These are phyloP conservation scores for Limonium bicolor DNA, from an alignment of 148 eudicot species.

Conservation along the genomic window DNA sequence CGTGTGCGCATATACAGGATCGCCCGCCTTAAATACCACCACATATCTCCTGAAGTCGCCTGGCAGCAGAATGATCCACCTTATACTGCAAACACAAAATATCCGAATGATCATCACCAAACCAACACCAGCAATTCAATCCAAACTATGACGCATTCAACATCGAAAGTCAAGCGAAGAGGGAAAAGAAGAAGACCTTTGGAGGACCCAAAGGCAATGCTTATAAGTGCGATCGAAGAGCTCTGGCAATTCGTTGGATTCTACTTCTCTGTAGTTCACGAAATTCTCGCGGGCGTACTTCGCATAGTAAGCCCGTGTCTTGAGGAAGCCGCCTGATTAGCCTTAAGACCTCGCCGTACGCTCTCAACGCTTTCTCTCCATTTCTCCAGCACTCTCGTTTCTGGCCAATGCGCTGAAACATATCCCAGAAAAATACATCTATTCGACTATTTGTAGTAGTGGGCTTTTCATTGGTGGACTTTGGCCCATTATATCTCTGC, in stretches of 20 bases:
- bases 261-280: slow-evolving; percentile 70
- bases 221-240: slow-evolving; percentile 56
- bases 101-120: no score
- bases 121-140: no score
- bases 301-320: slow-evolving; percentile 67
- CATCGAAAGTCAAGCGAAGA: background rate
- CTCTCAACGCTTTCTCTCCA: slow-evolving; percentile 52
- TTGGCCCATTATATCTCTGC: no score
- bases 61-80: slow-evolving; percentile 52
- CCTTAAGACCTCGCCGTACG: slow-evolving; percentile 69
- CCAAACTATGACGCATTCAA: no score
- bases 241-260: slow-evolving; percentile 42
- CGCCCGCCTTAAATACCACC: slow-evolving; percentile 8
- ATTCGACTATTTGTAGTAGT: no score
- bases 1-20: slow-evolving; percentile 2
- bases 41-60: slow-evolving; percentile 49
- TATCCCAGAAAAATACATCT: no score
- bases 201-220: slow-evolving; percentile 75
- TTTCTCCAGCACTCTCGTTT: slow-evolving; percentile 18
- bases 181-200: slow-evolving; percentile 24
- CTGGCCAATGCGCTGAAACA: no score
- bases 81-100: slow-evolving; percentile 42
- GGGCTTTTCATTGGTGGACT: no score
- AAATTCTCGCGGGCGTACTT: slow-evolving; percentile 87
- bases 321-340: slow-evolving; percentile 56